phyloP scores from a whole-genome alignment of 306 rosid species.

The Cicer pinnatifidum region DNA sequence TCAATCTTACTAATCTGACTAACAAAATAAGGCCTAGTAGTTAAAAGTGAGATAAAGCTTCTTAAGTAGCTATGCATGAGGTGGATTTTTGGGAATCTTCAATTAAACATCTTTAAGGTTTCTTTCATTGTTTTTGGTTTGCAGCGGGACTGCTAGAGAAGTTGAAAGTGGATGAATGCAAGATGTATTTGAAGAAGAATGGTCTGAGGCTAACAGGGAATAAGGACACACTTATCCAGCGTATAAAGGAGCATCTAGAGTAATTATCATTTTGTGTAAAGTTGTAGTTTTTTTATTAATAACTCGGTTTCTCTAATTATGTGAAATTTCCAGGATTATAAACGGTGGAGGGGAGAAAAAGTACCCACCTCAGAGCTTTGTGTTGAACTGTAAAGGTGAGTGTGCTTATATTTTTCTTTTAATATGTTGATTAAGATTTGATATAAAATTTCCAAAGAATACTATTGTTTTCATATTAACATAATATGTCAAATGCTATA shows the following conservation, averaged over 20 bases:
- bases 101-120: constrained; percentile 4
- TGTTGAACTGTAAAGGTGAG: constrained; percentile 79
- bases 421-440: background rate
- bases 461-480: constrained; percentile 1
- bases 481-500: constrained; percentile 10
- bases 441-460: constrained; percentile 11
- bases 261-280: constrained; percentile 47
- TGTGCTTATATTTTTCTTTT: background rate
- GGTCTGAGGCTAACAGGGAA: constrained; percentile 82
- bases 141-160: constrained; percentile 65
- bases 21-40: background rate
- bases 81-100: background rate
- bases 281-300: background rate
- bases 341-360: constrained; percentile 77
- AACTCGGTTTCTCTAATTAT: constrained; percentile 37
- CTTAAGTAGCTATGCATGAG: background rate
- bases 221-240: constrained; percentile 68
- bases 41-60: background rate
- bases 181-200: constrained; percentile 73
- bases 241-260: constrained; percentile 76
- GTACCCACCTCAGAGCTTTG: constrained; percentile 72
- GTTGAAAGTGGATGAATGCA: constrained; percentile 79
- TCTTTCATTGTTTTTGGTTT: constrained; percentile 40
- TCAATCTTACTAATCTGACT: no score
- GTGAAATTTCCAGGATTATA: constrained; percentile 62